phyloP scores from a whole-genome alignment of 2,329 filamentous ascomycete genomes.

The Scopulariopsis brevicaulis region DNA sequence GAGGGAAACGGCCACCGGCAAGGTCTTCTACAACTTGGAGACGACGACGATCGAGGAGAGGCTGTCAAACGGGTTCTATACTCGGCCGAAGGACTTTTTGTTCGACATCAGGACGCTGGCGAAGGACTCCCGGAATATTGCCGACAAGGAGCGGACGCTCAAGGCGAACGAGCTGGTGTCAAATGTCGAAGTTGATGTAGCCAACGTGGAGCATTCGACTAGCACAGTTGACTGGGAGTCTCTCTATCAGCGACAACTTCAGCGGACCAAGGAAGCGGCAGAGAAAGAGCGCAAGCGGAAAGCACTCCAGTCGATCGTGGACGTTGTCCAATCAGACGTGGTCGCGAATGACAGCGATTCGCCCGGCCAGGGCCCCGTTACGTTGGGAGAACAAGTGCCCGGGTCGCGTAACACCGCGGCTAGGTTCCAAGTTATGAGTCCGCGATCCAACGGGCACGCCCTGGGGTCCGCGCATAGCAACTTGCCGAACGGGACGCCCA shows the following conservation, averaged over 20 bases:
- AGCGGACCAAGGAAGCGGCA: conserved; percentile 46
- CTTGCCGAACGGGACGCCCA: conserved; percentile 41
- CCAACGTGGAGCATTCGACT: conserved; percentile 59
- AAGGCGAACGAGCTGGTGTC: conserved; percentile 86
- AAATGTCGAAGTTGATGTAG: conserved; percentile 91
- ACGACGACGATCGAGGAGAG: conserved; percentile 88
- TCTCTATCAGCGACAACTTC: conserved; percentile 62
- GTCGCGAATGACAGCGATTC: conserved; percentile 41
- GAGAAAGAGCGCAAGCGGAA: conserved; percentile 53
- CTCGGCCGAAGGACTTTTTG: conserved; percentile 78
- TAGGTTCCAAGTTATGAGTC: conserved; percentile 43
- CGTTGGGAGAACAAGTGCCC: conserved; percentile 54
- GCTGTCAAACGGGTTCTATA: conserved; percentile 94
- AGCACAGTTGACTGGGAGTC: conserved; percentile 67
- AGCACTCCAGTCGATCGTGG: conserved; percentile 43
- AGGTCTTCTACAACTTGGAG: conserved; percentile 93
- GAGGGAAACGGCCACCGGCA: conserved; percentile 61
- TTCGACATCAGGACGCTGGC: conserved; percentile 76
- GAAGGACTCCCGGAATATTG: conserved; percentile 71
- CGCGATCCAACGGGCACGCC: conserved; percentile 48
- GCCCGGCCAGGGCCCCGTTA: conserved; percentile 42
- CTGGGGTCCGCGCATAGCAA: conserved; percentile 24
- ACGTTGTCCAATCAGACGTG: conserved; percentile 38
- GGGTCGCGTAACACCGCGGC: conserved; percentile 33
- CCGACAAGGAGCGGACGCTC: conserved; percentile 72